Base-by-base conservation (phyloP, 2,329 filamentous ascomycete species). In the Botrytis cinerea region DNA sequence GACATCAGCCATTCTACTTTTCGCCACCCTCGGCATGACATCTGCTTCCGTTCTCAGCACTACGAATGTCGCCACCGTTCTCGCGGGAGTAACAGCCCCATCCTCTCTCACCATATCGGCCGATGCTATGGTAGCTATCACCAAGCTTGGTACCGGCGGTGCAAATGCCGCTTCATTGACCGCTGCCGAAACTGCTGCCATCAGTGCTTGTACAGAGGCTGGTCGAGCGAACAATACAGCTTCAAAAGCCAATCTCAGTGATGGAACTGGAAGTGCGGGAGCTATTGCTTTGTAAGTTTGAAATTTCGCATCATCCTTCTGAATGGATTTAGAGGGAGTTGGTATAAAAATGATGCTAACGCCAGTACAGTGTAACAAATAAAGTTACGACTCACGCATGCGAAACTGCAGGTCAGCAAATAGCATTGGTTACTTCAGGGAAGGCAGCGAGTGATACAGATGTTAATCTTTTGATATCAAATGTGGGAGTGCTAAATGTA, bases 401-500 rank as follows among this genome's bases (percentile, higher is more conserved):
- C 63, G 77, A 76, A 60, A 74, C 61, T 43, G 77, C 75, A 18
- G 73, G 73, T 2, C 75, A 77, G 48, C 75, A 78, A n/a, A 78
- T 77, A 35, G 67, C 74, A 12, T 46, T 75, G 18, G 48, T 57
- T 20, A 60, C 64, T 32, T 72, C 63, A 18, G 72, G 72, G 20
- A 62, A 72, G 4, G 75, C 61, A 10, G 66, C 62, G 12, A 75
- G 75, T 32, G 76, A 78, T 68, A 77, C 77, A 28, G 71, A 28
- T 64, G 57, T 75, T 25, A 76, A 77, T 64, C 73, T 78, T 25
- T 73, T 78, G 60, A 78, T 77, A 51, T 78, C 77, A 51, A 78
- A 77, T 73, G 74, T 77, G n/a, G 77, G 76, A 0, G 77, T 78
- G 45, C 54, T 78, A 70, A 77, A 77, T 73, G 77, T 63, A 16